A percentile compares a stretch with the other conserved stretches of the same genome.
These are phyloP conservation scores for Kodamaea neixiangensis DNA, from an alignment of 805 yeast species.

Conservation along the genomic window DNA sequence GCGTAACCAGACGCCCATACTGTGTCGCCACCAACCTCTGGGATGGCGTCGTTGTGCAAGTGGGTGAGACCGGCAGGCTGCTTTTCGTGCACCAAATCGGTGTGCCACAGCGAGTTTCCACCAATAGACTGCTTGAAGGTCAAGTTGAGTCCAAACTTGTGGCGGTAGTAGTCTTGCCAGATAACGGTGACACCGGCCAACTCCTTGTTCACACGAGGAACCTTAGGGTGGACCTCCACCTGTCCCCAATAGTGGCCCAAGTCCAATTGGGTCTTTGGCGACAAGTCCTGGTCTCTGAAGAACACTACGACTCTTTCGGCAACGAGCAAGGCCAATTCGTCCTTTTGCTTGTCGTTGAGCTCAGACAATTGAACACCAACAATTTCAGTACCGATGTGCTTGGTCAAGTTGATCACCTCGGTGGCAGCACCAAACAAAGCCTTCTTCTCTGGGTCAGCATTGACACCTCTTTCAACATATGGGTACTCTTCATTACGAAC, in stretches of 20 bases:
- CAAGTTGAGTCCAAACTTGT: constrained; percentile 25
- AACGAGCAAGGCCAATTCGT: constrained; percentile 31
- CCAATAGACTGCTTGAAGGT: constrained; percentile 28
- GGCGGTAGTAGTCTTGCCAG: constrained; percentile 33
- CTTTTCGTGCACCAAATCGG: constrained; percentile 37
- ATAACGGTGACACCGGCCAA: constrained; percentile 30
- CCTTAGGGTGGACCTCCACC: constrained; percentile 27
- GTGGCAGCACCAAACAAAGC: constrained; percentile 35
- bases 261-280: constrained; percentile 31
- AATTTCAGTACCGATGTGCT: constrained; percentile 33
- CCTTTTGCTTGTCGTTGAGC: constrained; percentile 28
- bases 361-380: constrained; percentile 31
- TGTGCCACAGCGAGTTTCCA: constrained; percentile 35
- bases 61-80: constrained; percentile 42
- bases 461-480: constrained; percentile 26
- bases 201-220: constrained; percentile 12
- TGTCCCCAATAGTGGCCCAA: constrained; percentile 32
- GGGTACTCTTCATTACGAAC: constrained; percentile 25
- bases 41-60: constrained; percentile 38
- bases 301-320: constrained; percentile 34
- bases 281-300: constrained; percentile 31
- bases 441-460: constrained; percentile 32
- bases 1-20: constrained; percentile 57
- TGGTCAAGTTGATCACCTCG: constrained; percentile 30
- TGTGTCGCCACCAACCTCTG: constrained; percentile 54